Base-by-base conservation (phyloP, 371 early-diverging fungal genomes). In the Apophysomyces ossiformis region DNA sequence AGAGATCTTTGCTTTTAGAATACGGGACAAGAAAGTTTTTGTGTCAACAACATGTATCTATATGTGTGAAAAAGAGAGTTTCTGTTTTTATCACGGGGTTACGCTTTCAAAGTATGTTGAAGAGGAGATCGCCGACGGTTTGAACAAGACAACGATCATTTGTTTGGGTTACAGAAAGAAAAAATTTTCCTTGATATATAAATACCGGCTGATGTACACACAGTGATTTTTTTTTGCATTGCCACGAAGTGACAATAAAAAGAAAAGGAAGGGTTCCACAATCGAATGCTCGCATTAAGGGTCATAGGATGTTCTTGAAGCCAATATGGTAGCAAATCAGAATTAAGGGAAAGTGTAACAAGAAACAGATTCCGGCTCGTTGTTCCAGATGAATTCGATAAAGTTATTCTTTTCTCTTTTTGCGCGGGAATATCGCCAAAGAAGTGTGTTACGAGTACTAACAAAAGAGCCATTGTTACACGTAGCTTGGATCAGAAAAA, bases 141-240 rank as follows among this genome's bases (percentile, higher is more conserved):
- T 50, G 54, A 21, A 50, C 54, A 50, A 21, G 21, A 21, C 4
- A 50, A 50, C 54, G 54, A 50, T 50, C 54, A 50, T 18, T 50
- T 50, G 54, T 50, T 50, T 50, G 54, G 32, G 54, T 50, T 50
- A 50, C 54, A 50, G 21, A 50, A 50, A 41, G 41, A 41, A 50
- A 41, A 13, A 41, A 5, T 0, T 41, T 11, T 41, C 13, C 13
- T 8, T 21, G 4, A 26, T 16, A 21, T 50, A 21, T 21, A 50
- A 50, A 21, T 16, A 50, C 21, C 54, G 16, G 21, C 9, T 50
- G 41, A 11, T 41, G 41, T 8, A 13, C 41, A 41, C 41, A 41
- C 41, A 41, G 2, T 13, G 11, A 13, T 21, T n/a, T 13, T 13
- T n/a, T 6, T 45, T 18, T 45, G 21, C 54, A 21, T 50, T 16